Conservation (phyloP, 2,329 filamentous ascomycete genomes). For the Fusarium metavorans region DNA sequence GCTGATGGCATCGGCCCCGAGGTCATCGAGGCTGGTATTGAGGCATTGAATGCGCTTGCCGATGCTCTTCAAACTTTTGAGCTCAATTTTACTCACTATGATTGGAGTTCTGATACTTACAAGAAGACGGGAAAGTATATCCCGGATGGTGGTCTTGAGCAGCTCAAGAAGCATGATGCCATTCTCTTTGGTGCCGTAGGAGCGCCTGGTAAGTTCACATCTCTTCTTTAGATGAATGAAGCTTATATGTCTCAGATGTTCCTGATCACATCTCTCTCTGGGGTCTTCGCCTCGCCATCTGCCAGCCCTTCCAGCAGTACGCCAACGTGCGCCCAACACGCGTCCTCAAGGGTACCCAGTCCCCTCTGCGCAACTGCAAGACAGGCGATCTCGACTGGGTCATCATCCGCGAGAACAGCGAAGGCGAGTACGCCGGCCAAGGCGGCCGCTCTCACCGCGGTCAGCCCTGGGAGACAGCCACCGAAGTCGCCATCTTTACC, state of each 20-base stretch:
- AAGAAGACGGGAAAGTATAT: conserved; percentile 71
- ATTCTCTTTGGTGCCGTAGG: conserved; percentile 75
- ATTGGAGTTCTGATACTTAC: conserved; percentile 76
- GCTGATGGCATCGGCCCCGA: conserved; percentile 74
- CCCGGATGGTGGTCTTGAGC: conserved; percentile 51
- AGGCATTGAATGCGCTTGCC: conserved; percentile 68
- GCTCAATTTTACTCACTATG: conserved; percentile 71
- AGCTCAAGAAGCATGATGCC: conserved; percentile 61
- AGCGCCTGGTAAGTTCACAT: conserved; percentile 57
- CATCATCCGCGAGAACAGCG: conserved; percentile 74
- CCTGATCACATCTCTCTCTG: conserved; percentile 76
- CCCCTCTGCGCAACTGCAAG: conserved; percentile 64
- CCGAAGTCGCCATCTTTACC: conserved; percentile 73
- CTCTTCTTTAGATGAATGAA: neutral
- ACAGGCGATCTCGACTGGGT: conserved; percentile 73
- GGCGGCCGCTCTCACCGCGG: conserved; percentile 71
- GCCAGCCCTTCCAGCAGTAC: conserved; percentile 74
- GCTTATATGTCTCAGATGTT: conserved; percentile 56
- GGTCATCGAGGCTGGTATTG: conserved; percentile 70
- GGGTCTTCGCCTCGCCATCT: conserved; percentile 73
- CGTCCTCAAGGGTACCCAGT: conserved; percentile 70
- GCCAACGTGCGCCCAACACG: conserved; percentile 74
- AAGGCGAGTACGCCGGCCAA: conserved; percentile 75
- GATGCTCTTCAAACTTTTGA: conserved; percentile 67
- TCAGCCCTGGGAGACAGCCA: conserved; percentile 70